These are phyloP conservation scores for Millerozyma miso DNA, from an alignment of 805 yeast genomes.

Conservation along the genomic window DNA sequence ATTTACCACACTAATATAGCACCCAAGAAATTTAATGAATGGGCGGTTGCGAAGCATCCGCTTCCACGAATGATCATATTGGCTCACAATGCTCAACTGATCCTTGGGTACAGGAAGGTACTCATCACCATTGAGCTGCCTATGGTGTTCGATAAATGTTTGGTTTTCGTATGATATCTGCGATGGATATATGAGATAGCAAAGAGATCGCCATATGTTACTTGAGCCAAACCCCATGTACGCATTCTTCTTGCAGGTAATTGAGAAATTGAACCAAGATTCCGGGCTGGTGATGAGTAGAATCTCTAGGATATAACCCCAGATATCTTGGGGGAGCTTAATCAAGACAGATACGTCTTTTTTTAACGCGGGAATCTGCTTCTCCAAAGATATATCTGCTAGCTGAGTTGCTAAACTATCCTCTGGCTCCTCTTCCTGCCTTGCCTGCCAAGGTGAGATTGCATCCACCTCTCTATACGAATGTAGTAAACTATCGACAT, in stretches of 20 bases:
- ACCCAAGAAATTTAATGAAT: conserved; percentile 72
- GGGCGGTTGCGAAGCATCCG: conserved; percentile 64
- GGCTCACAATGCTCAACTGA: conserved; percentile 25
- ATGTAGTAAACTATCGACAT: conserved; percentile 37
- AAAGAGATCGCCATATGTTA: conserved; percentile 47
- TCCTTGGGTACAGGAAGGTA: conserved; percentile 30
- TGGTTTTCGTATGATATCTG: conserved; percentile 50
- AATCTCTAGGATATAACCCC: conserved; percentile 46
- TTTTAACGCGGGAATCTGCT: conserved; percentile 10
- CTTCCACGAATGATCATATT: conserved; percentile 36
- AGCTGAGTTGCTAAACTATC: conserved; percentile 21
- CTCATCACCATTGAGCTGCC: conserved; percentile 40
- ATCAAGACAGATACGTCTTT: conserved; percentile 34
- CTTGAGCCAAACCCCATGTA: conserved; percentile 52
- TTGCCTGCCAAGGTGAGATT: conserved; percentile 15
- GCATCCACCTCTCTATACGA: conserved; percentile 31
- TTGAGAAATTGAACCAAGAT: conserved; percentile 59
- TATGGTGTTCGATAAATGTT: conserved; percentile 21
- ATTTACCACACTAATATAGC: conserved; percentile 80
- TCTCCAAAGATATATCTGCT: conserved; percentile 19
- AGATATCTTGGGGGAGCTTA: conserved; percentile 51
- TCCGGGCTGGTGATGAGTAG: conserved; percentile 50
- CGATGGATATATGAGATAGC: conserved; percentile 46
- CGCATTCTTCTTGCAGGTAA: conserved; percentile 56
- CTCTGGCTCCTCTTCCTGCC: conserved; percentile 7